A percentile compares a stretch with the other conserved stretches of the same genome.
Evolutionary conservation across 2,329 filamentous ascomycete genomes (phyloP).

Genomic region (Boeremia exigua): DNA sequence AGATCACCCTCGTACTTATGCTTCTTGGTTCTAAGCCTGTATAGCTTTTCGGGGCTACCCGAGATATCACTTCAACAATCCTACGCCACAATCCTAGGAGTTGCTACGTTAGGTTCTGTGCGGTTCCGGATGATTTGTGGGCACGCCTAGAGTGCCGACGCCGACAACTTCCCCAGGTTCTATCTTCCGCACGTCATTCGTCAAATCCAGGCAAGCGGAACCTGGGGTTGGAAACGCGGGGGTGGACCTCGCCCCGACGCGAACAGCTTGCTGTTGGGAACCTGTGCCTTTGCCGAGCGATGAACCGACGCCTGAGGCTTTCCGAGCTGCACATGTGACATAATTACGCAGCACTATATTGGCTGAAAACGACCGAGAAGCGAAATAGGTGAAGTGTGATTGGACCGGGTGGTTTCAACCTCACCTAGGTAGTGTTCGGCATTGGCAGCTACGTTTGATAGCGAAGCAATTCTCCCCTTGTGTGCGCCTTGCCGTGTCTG

Average conservation of each 20-base stretch:
- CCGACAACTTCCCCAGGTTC: conserved; percentile 14
- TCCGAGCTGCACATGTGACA: not conserved
- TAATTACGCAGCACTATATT: conserved; percentile 5
- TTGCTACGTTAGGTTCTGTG: conserved; percentile 12
- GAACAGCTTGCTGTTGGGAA: not conserved
- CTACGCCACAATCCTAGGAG: not conserved
- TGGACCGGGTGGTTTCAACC: too few relatives aligned
- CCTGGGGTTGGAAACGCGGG: conserved; percentile 10
- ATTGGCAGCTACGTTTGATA: conserved; percentile 4
- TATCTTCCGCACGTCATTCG: conserved; percentile 1
- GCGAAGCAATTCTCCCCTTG: conserved; percentile 6
- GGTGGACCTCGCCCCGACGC: conserved; percentile 1
- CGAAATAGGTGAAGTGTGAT: not conserved
- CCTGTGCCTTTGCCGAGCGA: not conserved
- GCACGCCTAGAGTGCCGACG: not conserved
- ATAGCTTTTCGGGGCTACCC: not conserved
- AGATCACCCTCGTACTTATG: conserved; percentile 17
- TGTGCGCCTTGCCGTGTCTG: not conserved
- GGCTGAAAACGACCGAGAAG: conserved; percentile 1
- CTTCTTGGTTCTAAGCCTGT: not conserved
- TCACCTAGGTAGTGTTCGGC: too few relatives aligned
- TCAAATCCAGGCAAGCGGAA: conserved; percentile 10
- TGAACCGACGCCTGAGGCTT: conserved; percentile 3
- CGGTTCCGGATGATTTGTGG: not conserved
- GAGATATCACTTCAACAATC: not conserved